Evolutionary conservation across 2,329 filamentous ascomycete genomes (phyloP).

Genomic region (Bipolaris zeicola): DNA sequence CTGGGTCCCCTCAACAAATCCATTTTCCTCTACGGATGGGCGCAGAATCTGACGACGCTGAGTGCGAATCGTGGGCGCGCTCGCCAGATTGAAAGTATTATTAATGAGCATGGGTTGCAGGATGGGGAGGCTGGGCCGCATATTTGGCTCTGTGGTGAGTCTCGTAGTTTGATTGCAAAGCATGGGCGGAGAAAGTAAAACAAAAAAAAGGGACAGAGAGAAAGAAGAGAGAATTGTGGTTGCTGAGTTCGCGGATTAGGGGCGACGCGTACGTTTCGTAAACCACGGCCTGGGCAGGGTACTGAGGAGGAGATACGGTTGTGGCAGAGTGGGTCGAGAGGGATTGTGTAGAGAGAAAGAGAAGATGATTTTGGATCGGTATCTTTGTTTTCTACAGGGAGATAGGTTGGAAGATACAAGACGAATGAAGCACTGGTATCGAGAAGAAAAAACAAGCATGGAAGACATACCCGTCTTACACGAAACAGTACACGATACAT

Average conservation of each 20-base stretch:
- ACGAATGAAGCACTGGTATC: no score
- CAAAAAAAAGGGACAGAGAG: no score
- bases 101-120: slow-evolving; percentile 58
- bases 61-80: slow-evolving; percentile 73
- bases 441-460: no score
- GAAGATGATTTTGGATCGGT: no score
- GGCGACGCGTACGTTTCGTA: background rate
- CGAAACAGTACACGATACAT: background rate
- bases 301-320: background rate
- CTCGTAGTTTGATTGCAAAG: slow-evolving; percentile 70
- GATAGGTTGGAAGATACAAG: no score
- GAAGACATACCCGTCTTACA: no score
- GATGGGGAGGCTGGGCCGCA: slow-evolving; percentile 64
- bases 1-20: slow-evolving; percentile 68
- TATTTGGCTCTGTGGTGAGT: slow-evolving; percentile 69
- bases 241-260: background rate
- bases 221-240: background rate
- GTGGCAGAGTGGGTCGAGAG: background rate
- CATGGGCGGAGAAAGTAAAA: slow-evolving; percentile 34
- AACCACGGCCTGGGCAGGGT: background rate
- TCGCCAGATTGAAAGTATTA: slow-evolving; percentile 65
- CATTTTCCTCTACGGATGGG: slow-evolving; percentile 76
- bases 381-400: no score
- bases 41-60: slow-evolving; percentile 65
- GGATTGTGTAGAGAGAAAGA: background rate